These are phyloP conservation scores for Phytophthora sojae DNA, from an alignment of 352 stramenopile species.

Conservation along the genomic window DNA sequence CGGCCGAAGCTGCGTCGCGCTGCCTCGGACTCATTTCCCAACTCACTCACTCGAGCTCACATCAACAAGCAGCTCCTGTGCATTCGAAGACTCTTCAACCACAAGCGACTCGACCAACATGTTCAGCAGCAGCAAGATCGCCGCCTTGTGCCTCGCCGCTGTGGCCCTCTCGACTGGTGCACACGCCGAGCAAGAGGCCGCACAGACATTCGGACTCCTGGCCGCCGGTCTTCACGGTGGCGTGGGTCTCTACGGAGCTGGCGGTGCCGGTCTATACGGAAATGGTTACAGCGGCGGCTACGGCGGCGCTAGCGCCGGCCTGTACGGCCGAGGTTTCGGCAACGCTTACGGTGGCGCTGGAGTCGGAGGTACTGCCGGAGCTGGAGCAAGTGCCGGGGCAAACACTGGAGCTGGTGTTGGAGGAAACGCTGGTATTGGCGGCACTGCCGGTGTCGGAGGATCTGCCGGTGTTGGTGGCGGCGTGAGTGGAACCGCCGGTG, in stretches of 20 bases:
- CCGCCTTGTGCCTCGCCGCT: constrained; percentile 18
- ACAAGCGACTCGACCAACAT: constrained; percentile 10
- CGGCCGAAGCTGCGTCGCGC: not conserved
- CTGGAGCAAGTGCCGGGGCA: not conserved
- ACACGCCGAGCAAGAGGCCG: constrained; percentile 18
- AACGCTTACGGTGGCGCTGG: constrained; percentile 1
- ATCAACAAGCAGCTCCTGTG: not conserved
- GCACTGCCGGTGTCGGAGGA: not conserved
- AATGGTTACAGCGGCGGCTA: too few relatives aligned
- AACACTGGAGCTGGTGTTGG: not conserved
- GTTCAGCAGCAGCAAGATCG: constrained; percentile 23
- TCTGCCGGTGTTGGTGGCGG: not conserved
- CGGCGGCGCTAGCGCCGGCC: not conserved
- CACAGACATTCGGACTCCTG: constrained; percentile 25
- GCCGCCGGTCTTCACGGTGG: constrained; percentile 2
- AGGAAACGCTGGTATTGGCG: not conserved
- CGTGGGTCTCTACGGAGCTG: not conserved
- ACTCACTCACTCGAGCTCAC: constrained; percentile 11
- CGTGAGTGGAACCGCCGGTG: not conserved
- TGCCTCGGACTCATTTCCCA: constrained; percentile 6
- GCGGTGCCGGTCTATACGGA: not conserved
- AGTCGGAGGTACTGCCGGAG: too few relatives aligned
- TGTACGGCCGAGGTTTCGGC: not conserved
- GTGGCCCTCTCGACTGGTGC: constrained; percentile 3
- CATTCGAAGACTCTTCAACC: constrained; percentile 4